A percentile compares a stretch with the other conserved stretches of the same genome.
These are phyloP conservation scores for Scheffersomyces amazonensis DNA, from an alignment of 805 yeast genomes.

Conservation along the genomic window DNA sequence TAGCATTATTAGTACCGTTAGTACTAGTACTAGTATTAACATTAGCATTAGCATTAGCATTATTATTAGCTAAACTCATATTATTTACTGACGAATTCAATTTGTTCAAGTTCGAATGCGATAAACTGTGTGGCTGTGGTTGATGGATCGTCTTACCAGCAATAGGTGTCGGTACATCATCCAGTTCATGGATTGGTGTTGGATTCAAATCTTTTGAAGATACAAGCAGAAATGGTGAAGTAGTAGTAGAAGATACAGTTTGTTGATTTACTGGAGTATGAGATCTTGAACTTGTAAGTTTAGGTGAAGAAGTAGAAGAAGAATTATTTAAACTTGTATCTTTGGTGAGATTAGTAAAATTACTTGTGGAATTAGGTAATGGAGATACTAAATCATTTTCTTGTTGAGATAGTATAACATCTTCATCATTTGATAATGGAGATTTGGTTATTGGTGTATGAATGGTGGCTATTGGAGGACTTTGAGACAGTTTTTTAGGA, in stretches of 20 bases:
- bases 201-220: slow-evolving; percentile 5
- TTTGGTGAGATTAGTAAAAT: not conserved
- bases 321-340: not conserved
- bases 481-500: not conserved
- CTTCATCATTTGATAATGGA: not conserved
- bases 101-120: not conserved
- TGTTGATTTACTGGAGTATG: slow-evolving; percentile 1
- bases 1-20: too few relatives aligned
- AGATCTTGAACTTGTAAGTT: slow-evolving; percentile 1
- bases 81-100: not conserved
- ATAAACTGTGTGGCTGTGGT: not conserved
- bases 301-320: slow-evolving; percentile 3
- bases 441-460: not conserved
- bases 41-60: too few relatives aligned
- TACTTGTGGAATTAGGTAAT: slow-evolving; percentile 5
- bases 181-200: too few relatives aligned
- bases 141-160: too few relatives aligned
- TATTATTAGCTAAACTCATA: not conserved
- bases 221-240: slow-evolving; percentile 5
- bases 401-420: slow-evolving; percentile 4
- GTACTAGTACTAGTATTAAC: too few relatives aligned
- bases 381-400: slow-evolving; percentile 10
- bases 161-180: too few relatives aligned
- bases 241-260: not conserved
- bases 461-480: not conserved